A percentile compares a stretch with the other conserved stretches of the same genome.
Conservation (phyloP, 176 grass and related monocot species). For the Bothriochloa decipiens region DNA sequence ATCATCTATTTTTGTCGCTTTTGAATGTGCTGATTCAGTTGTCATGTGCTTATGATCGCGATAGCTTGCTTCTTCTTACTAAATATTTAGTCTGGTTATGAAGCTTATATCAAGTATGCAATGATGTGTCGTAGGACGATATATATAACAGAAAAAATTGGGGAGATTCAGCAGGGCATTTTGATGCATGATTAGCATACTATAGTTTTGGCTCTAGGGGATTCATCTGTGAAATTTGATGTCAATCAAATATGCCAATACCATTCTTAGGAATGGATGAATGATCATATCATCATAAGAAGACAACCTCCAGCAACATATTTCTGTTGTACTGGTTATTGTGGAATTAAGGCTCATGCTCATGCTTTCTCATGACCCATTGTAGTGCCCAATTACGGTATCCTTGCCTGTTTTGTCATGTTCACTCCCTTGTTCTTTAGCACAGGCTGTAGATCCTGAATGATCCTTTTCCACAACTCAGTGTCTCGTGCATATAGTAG, state of each 20-base stretch:
- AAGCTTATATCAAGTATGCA: not conserved
- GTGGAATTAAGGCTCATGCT: not conserved
- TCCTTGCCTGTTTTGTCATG: too few relatives aligned
- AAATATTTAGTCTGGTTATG: not conserved
- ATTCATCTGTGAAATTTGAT: not conserved
- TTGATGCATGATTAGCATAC: not conserved
- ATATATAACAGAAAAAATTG: not conserved
- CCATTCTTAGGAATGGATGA: not conserved
- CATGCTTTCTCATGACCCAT: not conserved
- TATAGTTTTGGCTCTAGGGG: not conserved
- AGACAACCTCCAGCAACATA: not conserved
- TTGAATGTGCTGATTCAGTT: not conserved
- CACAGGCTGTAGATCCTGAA: too few relatives aligned
- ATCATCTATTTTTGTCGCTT: conserved; percentile 2
- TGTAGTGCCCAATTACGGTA: not conserved
- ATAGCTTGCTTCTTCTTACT: not conserved
- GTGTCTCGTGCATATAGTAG: too few relatives aligned
- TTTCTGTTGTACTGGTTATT: conserved; percentile 13
- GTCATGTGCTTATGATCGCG: not conserved
- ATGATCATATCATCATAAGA: not conserved
- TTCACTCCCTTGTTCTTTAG: too few relatives aligned
- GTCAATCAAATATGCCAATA: not conserved
- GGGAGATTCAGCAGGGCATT: not conserved
- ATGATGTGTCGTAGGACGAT: too few relatives aligned
- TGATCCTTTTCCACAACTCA: too few relatives aligned